Evolutionary conservation across 192 early-diverging fungal genomes (phyloP), one percentile per base, ranked within the genome.

Genomic region (Coemansia sp.): DNA sequence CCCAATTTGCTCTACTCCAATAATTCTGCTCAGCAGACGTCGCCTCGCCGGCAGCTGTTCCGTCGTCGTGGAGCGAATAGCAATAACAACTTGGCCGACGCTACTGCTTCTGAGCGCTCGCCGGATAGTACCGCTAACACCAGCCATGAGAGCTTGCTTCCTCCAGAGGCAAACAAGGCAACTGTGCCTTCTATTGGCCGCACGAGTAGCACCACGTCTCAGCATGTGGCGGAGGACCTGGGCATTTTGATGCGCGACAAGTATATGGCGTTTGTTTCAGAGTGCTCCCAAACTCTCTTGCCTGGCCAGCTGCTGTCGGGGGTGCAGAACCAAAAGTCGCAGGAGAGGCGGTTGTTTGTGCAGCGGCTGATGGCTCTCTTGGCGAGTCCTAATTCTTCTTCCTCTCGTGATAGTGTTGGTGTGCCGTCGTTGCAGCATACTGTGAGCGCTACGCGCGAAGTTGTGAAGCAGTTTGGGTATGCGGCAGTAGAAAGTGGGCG

Each of bases 11-110:
- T 53, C 10, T 26, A 53, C 10, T 26, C 52, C 23, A 53, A 13
- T 28, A 53, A 28, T 13, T 26, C 4, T 11, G 52, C 26, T 30
- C 3, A 50, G 66, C 66, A 42, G 46, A 28, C 61, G 13, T 77
- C 76, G 57, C 66, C 71, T 17, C 74, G 79, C 8, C 62, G 69
- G 16, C 79, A 76, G 68, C 49, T 82, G 47, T 76, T 82, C 58
- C 58, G 68, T 21, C 79, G 79, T 1, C 74, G 72, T 19, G 66
- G 77, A 4, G 59, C 28, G 9, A 30, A 10, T 35, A 67, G 23
- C 30, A 40, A 44, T 38, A 47, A 19, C 21, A 55, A 40, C n/a
- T 28, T 37, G 43, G 19, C 26, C n/a, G 42, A 43, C 19, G 21
- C 42, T 14, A n/a, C 28, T 53, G 26, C 26, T 26, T 8, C 32